Conservation (phyloP, 306 rosid genomes). For the Leucaena leucocephala region DNA sequence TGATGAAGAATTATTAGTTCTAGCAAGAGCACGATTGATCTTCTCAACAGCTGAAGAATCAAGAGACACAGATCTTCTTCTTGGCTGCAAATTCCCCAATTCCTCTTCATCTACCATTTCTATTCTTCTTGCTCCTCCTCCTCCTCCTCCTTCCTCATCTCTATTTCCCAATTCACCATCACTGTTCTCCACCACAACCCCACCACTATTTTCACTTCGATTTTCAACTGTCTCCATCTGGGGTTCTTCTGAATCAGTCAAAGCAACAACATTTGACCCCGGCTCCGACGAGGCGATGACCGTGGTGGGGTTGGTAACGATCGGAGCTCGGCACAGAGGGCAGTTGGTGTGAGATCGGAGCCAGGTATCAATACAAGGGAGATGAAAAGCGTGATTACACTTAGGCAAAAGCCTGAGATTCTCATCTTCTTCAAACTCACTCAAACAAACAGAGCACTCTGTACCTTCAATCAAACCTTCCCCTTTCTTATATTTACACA, state of each 20-base stretch:
- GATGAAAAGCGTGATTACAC: slow-evolving; percentile 88
- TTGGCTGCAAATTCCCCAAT: slow-evolving; percentile 16
- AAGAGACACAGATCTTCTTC: slow-evolving; percentile 70
- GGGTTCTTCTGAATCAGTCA: slow-evolving; percentile 37
- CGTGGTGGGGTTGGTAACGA: slow-evolving; percentile 34
- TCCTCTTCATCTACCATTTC: background rate
- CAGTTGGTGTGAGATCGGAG: slow-evolving; percentile 86
- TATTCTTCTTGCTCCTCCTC: background rate
- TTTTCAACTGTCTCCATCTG: slow-evolving; percentile 25
- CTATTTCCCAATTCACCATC: slow-evolving; percentile 38
- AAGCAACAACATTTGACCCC: slow-evolving; percentile 31
- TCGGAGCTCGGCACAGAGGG: slow-evolving; percentile 84
- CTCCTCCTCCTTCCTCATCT: slow-evolving; percentile 10
- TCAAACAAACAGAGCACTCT: slow-evolving; percentile 83
- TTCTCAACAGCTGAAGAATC: slow-evolving; percentile 54
- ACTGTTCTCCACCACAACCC: slow-evolving; percentile 21
- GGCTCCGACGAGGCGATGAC: slow-evolving; percentile 25
- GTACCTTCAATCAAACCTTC: slow-evolving; percentile 83
- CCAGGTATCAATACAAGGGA: slow-evolving; percentile 89
- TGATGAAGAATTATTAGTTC: background rate
- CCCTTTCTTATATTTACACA: slow-evolving; percentile 61
- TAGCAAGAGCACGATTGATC: slow-evolving; percentile 36
- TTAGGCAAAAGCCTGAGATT: slow-evolving; percentile 74
- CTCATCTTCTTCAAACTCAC: slow-evolving; percentile 79
- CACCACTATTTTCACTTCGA: background rate